A percentile compares a stretch with the other conserved stretches of the same genome.
Conservation (phyloP, 2,329 filamentous ascomycete genomes). For the Lecanoromycetidae sp. region DNA sequence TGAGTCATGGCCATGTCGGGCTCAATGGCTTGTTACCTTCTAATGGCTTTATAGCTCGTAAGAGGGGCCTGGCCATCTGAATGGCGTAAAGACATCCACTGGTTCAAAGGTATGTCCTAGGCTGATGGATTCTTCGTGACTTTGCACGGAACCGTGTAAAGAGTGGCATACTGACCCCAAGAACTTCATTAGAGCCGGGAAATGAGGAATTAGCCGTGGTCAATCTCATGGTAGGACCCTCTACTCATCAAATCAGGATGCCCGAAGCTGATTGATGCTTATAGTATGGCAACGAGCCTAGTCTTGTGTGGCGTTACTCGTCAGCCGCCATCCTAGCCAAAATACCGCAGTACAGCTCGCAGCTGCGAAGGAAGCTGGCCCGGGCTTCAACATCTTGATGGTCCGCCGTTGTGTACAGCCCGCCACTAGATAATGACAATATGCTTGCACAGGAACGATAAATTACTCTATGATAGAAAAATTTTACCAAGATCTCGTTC, state of each 20-base stretch:
- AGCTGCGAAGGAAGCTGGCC: background rate
- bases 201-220: background rate
- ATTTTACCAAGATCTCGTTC: too few relatives aligned
- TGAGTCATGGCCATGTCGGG: background rate
- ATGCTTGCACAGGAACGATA: too few relatives aligned
- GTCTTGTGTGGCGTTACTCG: conserved; percentile 1
- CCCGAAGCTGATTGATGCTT: background rate
- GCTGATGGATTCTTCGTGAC: too few relatives aligned
- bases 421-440: too few relatives aligned
- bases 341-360: background rate
- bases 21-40: background rate
- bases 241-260: background rate
- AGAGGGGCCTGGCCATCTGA: background rate
- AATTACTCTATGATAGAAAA: too few relatives aligned
- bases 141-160: too few relatives aligned
- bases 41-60: background rate
- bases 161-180: too few relatives aligned
- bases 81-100: conserved; percentile 1
- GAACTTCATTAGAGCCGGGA: too few relatives aligned
- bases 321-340: conserved; percentile 4
- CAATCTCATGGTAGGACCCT: background rate
- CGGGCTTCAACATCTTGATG: too few relatives aligned
- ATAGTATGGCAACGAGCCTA: conserved; percentile 3
- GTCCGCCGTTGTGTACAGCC: too few relatives aligned
- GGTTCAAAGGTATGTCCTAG: conserved; percentile 5